phyloP scores from a whole-genome alignment of 2,329 filamentous ascomycete species.

The Ceratocystis lukuohia region DNA sequence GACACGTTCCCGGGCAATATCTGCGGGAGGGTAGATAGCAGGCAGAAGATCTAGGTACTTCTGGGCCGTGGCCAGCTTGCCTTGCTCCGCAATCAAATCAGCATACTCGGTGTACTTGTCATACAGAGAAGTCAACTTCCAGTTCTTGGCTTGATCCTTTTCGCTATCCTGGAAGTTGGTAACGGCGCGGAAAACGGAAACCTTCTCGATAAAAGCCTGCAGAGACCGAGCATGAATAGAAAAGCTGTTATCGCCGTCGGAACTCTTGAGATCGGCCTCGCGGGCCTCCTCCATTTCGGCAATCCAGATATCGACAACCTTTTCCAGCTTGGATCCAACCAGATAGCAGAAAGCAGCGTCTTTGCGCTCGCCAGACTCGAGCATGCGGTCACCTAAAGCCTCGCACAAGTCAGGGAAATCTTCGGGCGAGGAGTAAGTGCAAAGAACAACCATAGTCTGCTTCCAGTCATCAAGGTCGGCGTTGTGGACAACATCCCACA shows the following conservation, averaged over 20 bases:
- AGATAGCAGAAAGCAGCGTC: constrained; percentile 95
- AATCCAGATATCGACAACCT: constrained; percentile 91
- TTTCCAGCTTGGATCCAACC: constrained; percentile 90
- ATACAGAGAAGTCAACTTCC: constrained; percentile 82
- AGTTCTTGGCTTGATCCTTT: constrained; percentile 55
- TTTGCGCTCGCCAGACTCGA: constrained; percentile 64
- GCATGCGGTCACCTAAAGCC: constrained; percentile 78
- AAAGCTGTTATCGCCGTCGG: constrained; percentile 65
- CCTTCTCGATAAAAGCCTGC: constrained; percentile 95
- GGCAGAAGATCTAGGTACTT: constrained; percentile 86
- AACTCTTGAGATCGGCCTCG: constrained; percentile 55
- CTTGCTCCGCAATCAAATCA: constrained; percentile 82
- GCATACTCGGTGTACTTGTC: constrained; percentile 96
- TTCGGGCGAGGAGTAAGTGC: constrained; percentile 80
- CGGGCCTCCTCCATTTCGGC: constrained; percentile 77
- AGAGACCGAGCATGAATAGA: constrained; percentile 80
- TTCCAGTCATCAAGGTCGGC: constrained; percentile 90
- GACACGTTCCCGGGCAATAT: constrained; percentile 73
- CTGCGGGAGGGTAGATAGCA: constrained; percentile 67
- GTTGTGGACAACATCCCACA: constrained; percentile 97
- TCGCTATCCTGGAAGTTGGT: constrained; percentile 81
- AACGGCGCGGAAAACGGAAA: constrained; percentile 88
- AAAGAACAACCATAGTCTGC: constrained; percentile 88
- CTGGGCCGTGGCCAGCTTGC: constrained; percentile 72
- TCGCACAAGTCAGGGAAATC: constrained; percentile 95